Evolutionary conservation across 2,329 filamentous ascomycete genomes (phyloP), one percentile per base, ranked within the genome.

Genomic region (Salinomyces thailandicus): DNA sequence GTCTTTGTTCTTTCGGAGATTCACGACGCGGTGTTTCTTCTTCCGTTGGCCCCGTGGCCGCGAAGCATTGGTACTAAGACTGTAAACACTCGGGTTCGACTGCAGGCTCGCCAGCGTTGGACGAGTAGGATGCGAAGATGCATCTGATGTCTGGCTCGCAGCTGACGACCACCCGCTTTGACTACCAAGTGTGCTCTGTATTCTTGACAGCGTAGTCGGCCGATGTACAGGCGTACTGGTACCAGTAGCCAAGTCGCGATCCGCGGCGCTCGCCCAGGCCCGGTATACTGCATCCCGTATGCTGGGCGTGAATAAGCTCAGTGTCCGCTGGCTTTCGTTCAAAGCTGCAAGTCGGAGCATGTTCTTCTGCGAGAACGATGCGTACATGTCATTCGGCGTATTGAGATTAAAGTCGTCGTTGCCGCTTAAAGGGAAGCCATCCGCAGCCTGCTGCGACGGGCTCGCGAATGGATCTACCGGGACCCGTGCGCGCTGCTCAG

Each of bases 281-380:
- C 91, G 76, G 60, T 93, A 95, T 17, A 96, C 81, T 3, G 85
- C 84, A 59, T 96, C 85, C 35, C 77, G 71, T 40, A 96, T 89
- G n/a, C 81, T 77, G 0, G 89, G 86, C 1, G 89, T 95, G 56
- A 93, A 93, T 0, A 96, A 68, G 4, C 87, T 93, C 20, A 96
- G 64, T 0, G 91, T 96, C 32, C 84, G 78, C 51, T 96, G 86
- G 2, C 86, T 93, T 53, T 93, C 82, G 3, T 77, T 86, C 39
- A 98, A 67, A 0, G 85, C 76, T 16, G 82, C 85, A 9, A 98
- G 68, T 34, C 84, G 80, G 16, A 93, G 63, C 24, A 96, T 67
- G 51, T 94, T 96, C 71, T 93, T 94, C 55, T 94, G 85, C 0
- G 89, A 96, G 58, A 98, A 96, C 5, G 93, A 72, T 0, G 85